These are phyloP conservation scores for Didymella segeticola DNA, from an alignment of 2,329 filamentous ascomycete species.

Conservation along the genomic window DNA sequence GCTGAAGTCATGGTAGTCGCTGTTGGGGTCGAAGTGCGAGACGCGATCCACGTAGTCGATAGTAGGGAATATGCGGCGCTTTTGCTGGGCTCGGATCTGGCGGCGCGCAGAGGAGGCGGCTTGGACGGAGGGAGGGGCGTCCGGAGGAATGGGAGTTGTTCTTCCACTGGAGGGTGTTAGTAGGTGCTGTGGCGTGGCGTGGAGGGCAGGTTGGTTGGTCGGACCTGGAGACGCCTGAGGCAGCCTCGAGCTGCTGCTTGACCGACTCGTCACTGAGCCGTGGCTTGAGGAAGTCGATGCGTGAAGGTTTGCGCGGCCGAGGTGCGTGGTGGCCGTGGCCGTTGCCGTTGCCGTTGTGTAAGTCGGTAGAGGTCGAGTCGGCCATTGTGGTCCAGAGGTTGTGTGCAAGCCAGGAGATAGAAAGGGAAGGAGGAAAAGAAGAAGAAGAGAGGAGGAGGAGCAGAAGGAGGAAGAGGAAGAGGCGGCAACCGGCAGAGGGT, in stretches of 20 bases:
- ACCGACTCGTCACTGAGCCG: conserved; percentile 42
- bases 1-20: conserved; percentile 91
- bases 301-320: conserved; percentile 46
- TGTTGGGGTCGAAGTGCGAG: conserved; percentile 92
- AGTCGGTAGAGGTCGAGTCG: conserved; percentile 41
- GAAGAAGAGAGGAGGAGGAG: conserved; percentile 19
- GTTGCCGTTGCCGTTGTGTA: conserved; percentile 34
- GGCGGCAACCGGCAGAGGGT: conserved; percentile 17
- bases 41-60: conserved; percentile 90
- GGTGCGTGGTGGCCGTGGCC: conserved; percentile 41
- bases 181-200: not conserved
- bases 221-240: conserved; percentile 48
- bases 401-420: conserved; percentile 31
- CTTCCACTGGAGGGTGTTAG: conserved; percentile 66
- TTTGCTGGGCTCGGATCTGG: conserved; percentile 79
- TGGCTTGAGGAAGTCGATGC: conserved; percentile 45
- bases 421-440: conserved; percentile 14
- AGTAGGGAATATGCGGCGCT: conserved; percentile 86
- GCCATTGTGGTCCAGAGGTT: conserved; percentile 34
- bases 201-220: conserved; percentile 42
- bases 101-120: conserved; percentile 85
- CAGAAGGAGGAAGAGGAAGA: conserved; percentile 15
- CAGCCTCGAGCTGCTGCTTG: conserved; percentile 29
- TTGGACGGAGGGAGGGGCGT: conserved; percentile 91
- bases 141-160: conserved; percentile 82